phyloP scores from a whole-genome alignment of 1,284 basidiomycete genomes.

The Leccinum solheimii region DNA sequence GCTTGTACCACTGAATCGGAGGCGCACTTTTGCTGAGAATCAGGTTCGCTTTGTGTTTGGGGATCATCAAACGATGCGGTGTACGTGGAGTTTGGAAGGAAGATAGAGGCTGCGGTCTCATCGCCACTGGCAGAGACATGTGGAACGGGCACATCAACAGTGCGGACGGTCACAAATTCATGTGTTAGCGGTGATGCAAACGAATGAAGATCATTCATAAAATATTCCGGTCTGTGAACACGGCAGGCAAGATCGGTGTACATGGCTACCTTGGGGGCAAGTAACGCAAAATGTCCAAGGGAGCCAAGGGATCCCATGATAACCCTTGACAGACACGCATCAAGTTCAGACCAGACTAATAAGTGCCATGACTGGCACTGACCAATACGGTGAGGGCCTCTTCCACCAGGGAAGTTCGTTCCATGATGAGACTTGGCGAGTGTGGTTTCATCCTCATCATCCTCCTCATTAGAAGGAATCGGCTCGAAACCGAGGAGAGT shows the following conservation, averaged over 20 bases:
- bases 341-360: not conserved
- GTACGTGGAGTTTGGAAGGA: slow-evolving; percentile 7
- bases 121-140: not conserved
- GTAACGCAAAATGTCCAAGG: slow-evolving; percentile 52
- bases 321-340: slow-evolving; percentile 46
- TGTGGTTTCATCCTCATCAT: slow-evolving; percentile 29
- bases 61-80: not conserved
- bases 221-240: slow-evolving; percentile 53
- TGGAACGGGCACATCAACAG: not conserved
- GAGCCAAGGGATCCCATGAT: slow-evolving; percentile 53
- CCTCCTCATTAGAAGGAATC: slow-evolving; percentile 10
- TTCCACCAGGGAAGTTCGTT: slow-evolving; percentile 63
- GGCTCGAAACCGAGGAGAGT: slow-evolving; percentile 35
- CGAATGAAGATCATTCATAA: slow-evolving; percentile 13
- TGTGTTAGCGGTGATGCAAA: not conserved
- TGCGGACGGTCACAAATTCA: not conserved
- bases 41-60: not conserved
- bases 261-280: slow-evolving; percentile 67
- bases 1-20: slow-evolving; percentile 73
- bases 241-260: slow-evolving; percentile 59
- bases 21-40: slow-evolving; percentile 49
- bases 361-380: slow-evolving; percentile 25
- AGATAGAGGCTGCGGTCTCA: not conserved
- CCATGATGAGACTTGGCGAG: slow-evolving; percentile 31
- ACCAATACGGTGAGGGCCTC: slow-evolving; percentile 67